Conservation (phyloP, 1,139 yeast genomes). For the Saccharomyces hybrid region DNA sequence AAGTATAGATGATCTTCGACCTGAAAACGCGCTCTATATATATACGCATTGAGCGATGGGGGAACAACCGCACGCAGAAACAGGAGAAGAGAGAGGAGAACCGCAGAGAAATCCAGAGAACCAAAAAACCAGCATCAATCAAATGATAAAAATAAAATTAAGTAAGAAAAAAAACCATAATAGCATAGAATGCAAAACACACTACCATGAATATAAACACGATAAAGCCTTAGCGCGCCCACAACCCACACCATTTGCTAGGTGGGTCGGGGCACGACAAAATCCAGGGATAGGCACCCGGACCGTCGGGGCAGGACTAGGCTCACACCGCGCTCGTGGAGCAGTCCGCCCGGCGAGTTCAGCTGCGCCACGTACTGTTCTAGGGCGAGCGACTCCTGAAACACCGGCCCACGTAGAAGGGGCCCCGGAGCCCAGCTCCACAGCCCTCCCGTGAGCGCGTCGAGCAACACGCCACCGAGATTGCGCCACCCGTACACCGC, state of each 20-base stretch:
- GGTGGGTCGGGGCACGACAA: slow-evolving; percentile 20
- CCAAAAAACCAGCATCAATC: neutral
- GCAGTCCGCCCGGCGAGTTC: slow-evolving; percentile 32
- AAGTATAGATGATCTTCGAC: neutral
- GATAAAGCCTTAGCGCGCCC: neutral
- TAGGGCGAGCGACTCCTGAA: slow-evolving; percentile 25
- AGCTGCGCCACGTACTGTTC: slow-evolving; percentile 40
- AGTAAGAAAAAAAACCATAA: neutral
- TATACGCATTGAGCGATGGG: neutral
- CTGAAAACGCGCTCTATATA: neutral
- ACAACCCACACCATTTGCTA: neutral
- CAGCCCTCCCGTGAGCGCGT: slow-evolving; percentile 41
- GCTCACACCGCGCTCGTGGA: slow-evolving; percentile 30
- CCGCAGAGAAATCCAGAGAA: neutral
- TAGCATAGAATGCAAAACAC: neutral
- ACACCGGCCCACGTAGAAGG: neutral
- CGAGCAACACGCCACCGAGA: slow-evolving; percentile 38
- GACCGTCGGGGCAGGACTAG: slow-evolving; percentile 48
- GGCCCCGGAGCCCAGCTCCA: slow-evolving; percentile 27
- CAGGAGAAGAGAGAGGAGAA: neutral
- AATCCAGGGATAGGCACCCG: slow-evolving; percentile 57
- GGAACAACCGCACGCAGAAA: neutral
- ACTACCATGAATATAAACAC: neutral
- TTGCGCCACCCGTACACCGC: slow-evolving; percentile 35
- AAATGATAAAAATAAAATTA: neutral